Evolutionary conservation across 495 filamentous ascomycete species (phyloP).

Genomic region (Immersiella caudata): DNA sequence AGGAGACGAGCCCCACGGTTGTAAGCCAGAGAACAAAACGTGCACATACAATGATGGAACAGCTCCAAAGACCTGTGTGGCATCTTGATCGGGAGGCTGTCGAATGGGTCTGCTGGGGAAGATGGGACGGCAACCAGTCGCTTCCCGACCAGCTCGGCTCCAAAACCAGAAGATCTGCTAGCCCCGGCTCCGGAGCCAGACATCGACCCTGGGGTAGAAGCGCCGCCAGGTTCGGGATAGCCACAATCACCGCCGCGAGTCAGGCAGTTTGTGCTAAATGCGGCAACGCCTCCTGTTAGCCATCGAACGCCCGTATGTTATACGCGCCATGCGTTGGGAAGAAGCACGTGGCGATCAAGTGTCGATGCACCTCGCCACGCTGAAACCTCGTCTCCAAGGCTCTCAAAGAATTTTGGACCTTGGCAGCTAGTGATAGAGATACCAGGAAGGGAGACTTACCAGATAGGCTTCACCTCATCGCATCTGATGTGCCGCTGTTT

Average conservation of each 20-base stretch:
- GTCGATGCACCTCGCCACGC: neutral
- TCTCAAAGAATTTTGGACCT: neutral
- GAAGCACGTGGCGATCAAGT: neutral
- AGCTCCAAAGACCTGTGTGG: conserved; percentile 29
- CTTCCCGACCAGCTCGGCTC: neutral
- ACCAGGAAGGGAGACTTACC: conserved; percentile 48
- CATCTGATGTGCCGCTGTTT: conserved; percentile 80
- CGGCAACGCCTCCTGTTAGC: neutral
- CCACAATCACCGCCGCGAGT: conserved; percentile 41
- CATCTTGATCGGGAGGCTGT: conserved; percentile 29
- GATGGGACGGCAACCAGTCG: conserved; percentile 4
- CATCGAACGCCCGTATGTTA: neutral
- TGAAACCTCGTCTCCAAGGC: neutral
- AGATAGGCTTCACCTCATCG: conserved; percentile 78
- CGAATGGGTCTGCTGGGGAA: conserved; percentile 28
- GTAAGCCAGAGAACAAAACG: neutral
- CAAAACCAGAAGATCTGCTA: neutral
- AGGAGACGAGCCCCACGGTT: neutral
- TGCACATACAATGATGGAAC: conserved; percentile 30
- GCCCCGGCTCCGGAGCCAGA: neutral
- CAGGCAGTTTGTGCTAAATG: conserved; percentile 37
- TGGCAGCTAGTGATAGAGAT: neutral
- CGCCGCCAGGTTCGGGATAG: conserved; percentile 23
- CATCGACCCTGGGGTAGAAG: neutral
- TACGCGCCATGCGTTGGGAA: neutral